phyloP scores from a whole-genome alignment of 305 asterid species.

The Stenogyne calaminthoides region DNA sequence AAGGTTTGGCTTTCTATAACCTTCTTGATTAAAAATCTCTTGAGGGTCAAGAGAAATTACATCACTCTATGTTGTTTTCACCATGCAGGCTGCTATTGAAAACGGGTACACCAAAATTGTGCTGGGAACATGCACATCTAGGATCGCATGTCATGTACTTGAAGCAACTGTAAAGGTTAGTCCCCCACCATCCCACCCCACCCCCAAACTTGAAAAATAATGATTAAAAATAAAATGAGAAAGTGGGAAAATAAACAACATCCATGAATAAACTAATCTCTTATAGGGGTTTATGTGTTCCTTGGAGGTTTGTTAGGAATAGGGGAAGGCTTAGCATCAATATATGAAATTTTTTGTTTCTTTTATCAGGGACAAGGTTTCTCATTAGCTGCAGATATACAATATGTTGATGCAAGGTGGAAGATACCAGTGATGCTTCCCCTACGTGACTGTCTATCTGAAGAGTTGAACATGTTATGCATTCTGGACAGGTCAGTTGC shows the following conservation, averaged over 20 bases:
- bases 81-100: slow-evolving; percentile 68
- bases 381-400: slow-evolving; percentile 92
- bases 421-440: slow-evolving; percentile 82
- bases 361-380: slow-evolving; percentile 97
- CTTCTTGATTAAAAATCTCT: slow-evolving; percentile 20
- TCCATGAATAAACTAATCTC: background rate
- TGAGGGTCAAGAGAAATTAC: slow-evolving; percentile 1
- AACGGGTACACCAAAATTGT: slow-evolving; percentile 83
- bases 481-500: slow-evolving; percentile 72
- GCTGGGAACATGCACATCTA: slow-evolving; percentile 64
- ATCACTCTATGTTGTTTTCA: slow-evolving; percentile 19
- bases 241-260: background rate
- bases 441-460: slow-evolving; percentile 79
- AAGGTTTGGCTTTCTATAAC: slow-evolving; percentile 50
- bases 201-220: background rate
- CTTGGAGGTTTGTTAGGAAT: no score
- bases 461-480: slow-evolving; percentile 76
- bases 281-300: no score
- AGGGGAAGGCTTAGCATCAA: slow-evolving; percentile 3
- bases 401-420: slow-evolving; percentile 95
- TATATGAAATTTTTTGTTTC: slow-evolving; percentile 13
- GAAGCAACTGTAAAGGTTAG: slow-evolving; percentile 94
- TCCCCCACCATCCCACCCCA: background rate
- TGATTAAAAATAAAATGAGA: background rate
- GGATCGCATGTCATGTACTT: slow-evolving; percentile 82